Percentiles rank a stretch among this genome's conserved stretches.
Conservation (phyloP, 176 grass and related monocot species). For the Juncus effusus region DNA sequence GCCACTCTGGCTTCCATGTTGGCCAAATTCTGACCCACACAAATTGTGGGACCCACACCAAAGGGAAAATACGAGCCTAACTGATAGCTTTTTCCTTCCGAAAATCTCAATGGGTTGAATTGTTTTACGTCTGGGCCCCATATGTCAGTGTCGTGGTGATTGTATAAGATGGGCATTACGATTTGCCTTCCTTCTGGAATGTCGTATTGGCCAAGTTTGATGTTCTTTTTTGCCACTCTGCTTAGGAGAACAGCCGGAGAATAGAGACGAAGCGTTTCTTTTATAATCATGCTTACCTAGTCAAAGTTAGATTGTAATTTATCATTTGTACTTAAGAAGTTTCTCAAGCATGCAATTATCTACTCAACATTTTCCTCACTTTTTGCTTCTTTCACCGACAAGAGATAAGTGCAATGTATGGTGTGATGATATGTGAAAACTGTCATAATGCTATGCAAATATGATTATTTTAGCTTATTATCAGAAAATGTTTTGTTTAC, state of each 20-base stretch:
- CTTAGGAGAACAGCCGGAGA: conserved; percentile 38
- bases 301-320: neutral
- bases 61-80: conserved; percentile 57
- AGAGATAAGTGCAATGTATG: too few species aligned
- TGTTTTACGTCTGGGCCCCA: conserved; percentile 47
- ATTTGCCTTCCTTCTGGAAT: conserved; percentile 45
- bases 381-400: too few species aligned
- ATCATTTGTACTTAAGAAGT: neutral
- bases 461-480: too few species aligned
- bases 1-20: conserved; percentile 54
- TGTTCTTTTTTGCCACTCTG: conserved; percentile 36
- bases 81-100: conserved; percentile 50
- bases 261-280: conserved; percentile 68
- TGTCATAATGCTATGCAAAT: too few species aligned
- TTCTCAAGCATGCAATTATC: too few species aligned
- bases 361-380: too few species aligned
- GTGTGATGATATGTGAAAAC: too few species aligned
- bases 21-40: conserved; percentile 65
- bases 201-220: conserved; percentile 44
- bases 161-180: conserved; percentile 34
- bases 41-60: conserved; percentile 54
- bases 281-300: conserved; percentile 62
- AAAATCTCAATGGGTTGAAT: conserved; percentile 64
- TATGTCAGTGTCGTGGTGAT: conserved; percentile 47
- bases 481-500: too few species aligned